These are phyloP conservation scores for Pseudopyricularia javanii DNA, from an alignment of 2,329 filamentous ascomycete genomes.

Conservation along the genomic window DNA sequence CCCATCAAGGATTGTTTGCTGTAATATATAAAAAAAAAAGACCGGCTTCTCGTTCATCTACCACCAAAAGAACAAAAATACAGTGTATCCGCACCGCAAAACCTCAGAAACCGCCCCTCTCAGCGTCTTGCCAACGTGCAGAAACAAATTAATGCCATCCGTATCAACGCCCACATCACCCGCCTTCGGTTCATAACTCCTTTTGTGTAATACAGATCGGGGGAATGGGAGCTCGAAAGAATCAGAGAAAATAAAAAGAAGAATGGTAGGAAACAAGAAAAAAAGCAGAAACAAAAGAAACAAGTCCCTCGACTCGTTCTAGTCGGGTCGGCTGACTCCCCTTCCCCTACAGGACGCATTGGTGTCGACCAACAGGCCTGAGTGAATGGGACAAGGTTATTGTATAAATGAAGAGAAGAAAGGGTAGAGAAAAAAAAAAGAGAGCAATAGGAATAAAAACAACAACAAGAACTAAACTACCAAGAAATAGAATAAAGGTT, in stretches of 20 bases:
- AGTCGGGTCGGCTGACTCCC: no score
- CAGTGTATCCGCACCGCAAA: not conserved
- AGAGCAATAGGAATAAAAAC: not conserved
- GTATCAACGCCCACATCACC: not conserved
- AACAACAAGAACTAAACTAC: not conserved
- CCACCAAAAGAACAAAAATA: not conserved
- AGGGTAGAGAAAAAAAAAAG: not conserved
- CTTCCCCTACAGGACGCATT: no score
- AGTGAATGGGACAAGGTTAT: constrained; percentile 1
- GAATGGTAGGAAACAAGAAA: not conserved
- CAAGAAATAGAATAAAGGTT: not conserved
- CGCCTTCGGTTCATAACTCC: not conserved
- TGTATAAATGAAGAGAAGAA: constrained; percentile 1
- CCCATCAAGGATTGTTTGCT: no score
- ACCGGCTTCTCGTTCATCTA: no score
- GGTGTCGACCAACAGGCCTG: no score
- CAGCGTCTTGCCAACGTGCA: not conserved
- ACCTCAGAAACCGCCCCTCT: not conserved
- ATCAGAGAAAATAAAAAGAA: not conserved
- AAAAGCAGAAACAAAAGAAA: no score
- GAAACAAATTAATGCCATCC: not conserved
- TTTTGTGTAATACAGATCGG: not conserved
- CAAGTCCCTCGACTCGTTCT: no score
- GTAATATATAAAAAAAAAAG: no score
- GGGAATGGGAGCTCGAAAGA: not conserved